Evolutionary conservation across 306 rosid genomes (phyloP).

Genomic region (Cucumis melo): DNA sequence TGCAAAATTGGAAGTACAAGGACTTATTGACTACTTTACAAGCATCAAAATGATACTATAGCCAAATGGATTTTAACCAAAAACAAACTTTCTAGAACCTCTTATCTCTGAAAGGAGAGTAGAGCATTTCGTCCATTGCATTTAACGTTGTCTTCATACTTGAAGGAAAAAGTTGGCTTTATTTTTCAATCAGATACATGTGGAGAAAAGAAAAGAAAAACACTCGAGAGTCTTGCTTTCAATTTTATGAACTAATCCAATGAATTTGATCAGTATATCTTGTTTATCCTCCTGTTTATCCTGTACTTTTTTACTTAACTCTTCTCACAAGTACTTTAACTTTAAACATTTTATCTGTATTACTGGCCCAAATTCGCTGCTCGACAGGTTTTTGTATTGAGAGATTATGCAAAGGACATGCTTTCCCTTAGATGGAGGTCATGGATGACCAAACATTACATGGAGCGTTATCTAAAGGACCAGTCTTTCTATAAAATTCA

Average conservation of each 20-base stretch:
- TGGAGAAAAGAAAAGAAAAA: neutral
- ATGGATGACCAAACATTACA: constrained; percentile 97
- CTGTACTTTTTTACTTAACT: neutral
- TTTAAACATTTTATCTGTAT: neutral
- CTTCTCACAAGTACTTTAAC: neutral
- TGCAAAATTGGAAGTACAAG: no score
- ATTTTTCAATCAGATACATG: neutral
- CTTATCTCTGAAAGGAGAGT: neutral
- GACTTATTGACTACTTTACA: neutral
- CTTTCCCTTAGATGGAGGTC: constrained; percentile 96
- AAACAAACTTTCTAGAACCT: neutral
- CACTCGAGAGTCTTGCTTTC: neutral
- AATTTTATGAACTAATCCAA: neutral
- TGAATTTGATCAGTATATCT: neutral
- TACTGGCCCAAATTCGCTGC: constrained; percentile 13
- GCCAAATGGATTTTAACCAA: neutral
- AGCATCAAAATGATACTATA: neutral
- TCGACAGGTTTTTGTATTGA: constrained; percentile 70
- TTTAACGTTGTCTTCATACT: neutral
- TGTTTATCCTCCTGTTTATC: neutral
- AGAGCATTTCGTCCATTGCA: neutral
- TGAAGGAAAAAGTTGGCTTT: neutral
- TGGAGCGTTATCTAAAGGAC: constrained; percentile 74
- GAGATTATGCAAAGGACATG: constrained; percentile 83
- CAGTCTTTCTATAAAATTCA: constrained; percentile 86